Evolutionary conservation across 208 protist species (phyloP).

Genomic region (Trypanosomatidae sp.): DNA sequence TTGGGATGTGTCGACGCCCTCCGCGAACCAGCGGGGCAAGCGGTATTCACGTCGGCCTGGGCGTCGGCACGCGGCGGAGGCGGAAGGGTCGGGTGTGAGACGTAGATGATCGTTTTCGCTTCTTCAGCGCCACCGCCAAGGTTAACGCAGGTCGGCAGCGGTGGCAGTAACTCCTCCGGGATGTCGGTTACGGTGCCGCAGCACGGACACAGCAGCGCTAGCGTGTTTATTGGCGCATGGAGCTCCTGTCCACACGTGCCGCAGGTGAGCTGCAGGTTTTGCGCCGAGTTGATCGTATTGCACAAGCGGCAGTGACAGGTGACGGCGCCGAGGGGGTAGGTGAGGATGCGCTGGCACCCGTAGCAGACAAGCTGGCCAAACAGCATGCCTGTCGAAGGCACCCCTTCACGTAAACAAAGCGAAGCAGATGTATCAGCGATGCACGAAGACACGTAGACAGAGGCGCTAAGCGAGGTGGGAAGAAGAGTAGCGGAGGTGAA

Average conservation of each 20-base stretch:
- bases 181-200: conserved; percentile 78
- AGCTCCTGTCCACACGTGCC: conserved; percentile 40
- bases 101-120: conserved; percentile 53
- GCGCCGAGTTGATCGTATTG: conserved; percentile 58
- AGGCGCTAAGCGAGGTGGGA: neutral
- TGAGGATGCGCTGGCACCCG: conserved; percentile 67
- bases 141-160: conserved; percentile 36
- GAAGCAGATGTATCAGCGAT: neutral
- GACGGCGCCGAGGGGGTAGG: conserved; percentile 65
- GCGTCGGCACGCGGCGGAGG: neutral
- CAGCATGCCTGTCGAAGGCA: conserved; percentile 25
- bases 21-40: neutral
- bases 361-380: conserved; percentile 71
- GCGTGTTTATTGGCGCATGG: conserved; percentile 75
- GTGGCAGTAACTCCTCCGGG: conserved; percentile 63
- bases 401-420: neutral
- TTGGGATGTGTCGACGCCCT: neutral
- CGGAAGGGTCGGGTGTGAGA: conserved; percentile 46
- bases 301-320: conserved; percentile 80
- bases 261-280: conserved; percentile 58
- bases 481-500: neutral
- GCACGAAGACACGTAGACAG: neutral
- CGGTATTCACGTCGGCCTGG: neutral
- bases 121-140: conserved; percentile 21
- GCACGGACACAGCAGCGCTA: conserved; percentile 67